Conservation (phyloP, 805 yeast genomes). For the Zygotorulaspora danielsina region DNA sequence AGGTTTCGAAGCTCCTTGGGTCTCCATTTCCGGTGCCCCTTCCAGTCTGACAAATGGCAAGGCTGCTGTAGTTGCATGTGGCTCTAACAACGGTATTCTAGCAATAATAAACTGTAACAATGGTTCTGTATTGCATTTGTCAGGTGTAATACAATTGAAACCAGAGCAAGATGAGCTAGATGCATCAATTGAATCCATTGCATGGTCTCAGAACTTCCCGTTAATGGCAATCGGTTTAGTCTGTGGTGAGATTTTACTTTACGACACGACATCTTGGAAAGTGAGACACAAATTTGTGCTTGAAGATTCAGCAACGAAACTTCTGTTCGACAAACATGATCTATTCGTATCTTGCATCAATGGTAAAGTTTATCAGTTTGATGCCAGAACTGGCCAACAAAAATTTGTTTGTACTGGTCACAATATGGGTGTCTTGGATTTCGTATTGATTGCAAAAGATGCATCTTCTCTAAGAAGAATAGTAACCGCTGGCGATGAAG, state of each 20-base stretch:
- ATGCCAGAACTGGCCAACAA: slow-evolving; percentile 77
- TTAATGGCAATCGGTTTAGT: slow-evolving; percentile 86
- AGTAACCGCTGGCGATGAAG: slow-evolving; percentile 95
- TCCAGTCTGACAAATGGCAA: slow-evolving; percentile 42
- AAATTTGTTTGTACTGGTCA: slow-evolving; percentile 84
- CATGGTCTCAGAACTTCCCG: slow-evolving; percentile 66
- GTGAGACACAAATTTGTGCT: slow-evolving; percentile 65
- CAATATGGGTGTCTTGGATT: slow-evolving; percentile 89
- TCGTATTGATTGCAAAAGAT: slow-evolving; percentile 54
- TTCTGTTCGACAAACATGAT: slow-evolving; percentile 56
- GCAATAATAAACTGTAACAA: slow-evolving; percentile 70
- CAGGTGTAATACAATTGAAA: slow-evolving; percentile 58
- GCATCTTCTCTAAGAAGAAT: slow-evolving; percentile 42
- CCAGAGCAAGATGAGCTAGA: slow-evolving; percentile 56
- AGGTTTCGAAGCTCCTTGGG: slow-evolving; percentile 86
- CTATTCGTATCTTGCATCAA: slow-evolving; percentile 75
- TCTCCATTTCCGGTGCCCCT: slow-evolving; percentile 49
- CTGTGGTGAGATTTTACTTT: slow-evolving; percentile 77
- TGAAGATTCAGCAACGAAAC: slow-evolving; percentile 81
- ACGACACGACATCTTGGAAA: slow-evolving; percentile 83
- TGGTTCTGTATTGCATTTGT: slow-evolving; percentile 63
- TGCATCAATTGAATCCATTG: slow-evolving; percentile 72
- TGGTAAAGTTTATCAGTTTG: slow-evolving; percentile 84
- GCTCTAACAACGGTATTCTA: slow-evolving; percentile 83
- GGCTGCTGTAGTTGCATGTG: slow-evolving; percentile 62